Evolutionary conservation across 768 basidiomycete genomes (phyloP).

Genomic region (Tricholoma matsutake): DNA sequence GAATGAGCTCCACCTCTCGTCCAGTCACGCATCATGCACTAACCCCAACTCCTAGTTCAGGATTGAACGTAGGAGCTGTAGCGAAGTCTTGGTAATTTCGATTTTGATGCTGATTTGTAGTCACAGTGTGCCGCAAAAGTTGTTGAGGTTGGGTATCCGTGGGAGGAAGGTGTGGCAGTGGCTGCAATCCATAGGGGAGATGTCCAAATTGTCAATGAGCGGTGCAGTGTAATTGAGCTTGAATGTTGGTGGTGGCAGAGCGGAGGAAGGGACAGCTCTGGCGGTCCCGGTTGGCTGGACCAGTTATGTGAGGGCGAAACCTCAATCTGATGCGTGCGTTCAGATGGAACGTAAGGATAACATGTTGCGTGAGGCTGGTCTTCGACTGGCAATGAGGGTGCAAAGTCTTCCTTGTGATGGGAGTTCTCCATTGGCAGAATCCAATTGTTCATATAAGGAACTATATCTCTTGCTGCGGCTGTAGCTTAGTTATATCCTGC

Average conservation of each 20-base stretch:
- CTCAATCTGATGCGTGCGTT: conserved; percentile 14
- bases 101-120: conserved; percentile 11
- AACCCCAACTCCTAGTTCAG: conserved; percentile 61
- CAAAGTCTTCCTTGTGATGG: not conserved
- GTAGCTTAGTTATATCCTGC: not conserved
- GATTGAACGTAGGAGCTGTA: conserved; percentile 10
- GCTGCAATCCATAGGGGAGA: not conserved
- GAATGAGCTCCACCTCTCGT: conserved; percentile 59
- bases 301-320: not conserved
- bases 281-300: not conserved
- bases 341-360: conserved; percentile 18
- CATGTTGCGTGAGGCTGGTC: not conserved
- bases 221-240: not conserved
- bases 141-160: not conserved
- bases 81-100: conserved; percentile 13
- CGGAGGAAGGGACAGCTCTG: not conserved
- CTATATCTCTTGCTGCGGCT: not conserved
- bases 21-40: conserved; percentile 51
- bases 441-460: not conserved
- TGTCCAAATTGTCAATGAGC: not conserved
- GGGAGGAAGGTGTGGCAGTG: not conserved
- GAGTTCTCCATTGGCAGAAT: not conserved
- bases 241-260: not conserved
- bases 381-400: not conserved
- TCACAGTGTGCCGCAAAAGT: conserved; percentile 4